phyloP scores from a whole-genome alignment of 1,284 basidiomycete genomes.

The Ustilago loliicola region DNA sequence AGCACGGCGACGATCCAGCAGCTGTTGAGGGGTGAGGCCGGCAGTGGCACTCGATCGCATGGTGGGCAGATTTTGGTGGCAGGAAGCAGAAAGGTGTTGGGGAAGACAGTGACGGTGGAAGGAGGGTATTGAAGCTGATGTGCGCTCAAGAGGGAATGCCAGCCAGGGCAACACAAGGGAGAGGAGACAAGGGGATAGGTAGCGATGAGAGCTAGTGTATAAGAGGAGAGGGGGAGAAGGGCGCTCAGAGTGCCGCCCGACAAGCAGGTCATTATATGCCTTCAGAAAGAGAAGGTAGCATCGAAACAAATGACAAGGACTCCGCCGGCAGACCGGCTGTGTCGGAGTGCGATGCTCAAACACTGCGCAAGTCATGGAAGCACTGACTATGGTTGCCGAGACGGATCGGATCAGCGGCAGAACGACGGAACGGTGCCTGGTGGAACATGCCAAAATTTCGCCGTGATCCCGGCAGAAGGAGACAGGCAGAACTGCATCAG shows the following conservation, averaged over 20 bases:
- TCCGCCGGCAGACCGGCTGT: neutral
- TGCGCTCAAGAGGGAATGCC: conserved; percentile 5
- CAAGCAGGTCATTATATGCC: conserved; percentile 1
- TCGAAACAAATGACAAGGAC: neutral
- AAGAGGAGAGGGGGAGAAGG: neutral
- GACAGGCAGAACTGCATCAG: neutral
- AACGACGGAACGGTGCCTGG: conserved; percentile 1
- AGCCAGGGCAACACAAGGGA: conserved; percentile 11
- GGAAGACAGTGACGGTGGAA: neutral
- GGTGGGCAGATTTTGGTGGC: neutral
- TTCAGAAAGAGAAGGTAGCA: neutral
- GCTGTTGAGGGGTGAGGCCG: conserved; percentile 46
- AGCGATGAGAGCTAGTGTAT: neutral
- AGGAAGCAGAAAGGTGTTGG: neutral
- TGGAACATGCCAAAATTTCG: conserved; percentile 12
- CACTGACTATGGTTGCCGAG: conserved; percentile 4
- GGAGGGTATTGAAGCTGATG: neutral
- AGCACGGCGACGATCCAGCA: conserved; percentile 51
- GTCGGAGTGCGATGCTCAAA: neutral
- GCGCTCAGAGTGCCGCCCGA: neutral
- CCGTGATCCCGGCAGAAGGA: conserved; percentile 5
- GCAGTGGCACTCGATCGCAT: conserved; percentile 49
- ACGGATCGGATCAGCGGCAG: neutral
- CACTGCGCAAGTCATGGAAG: neutral
- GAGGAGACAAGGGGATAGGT: neutral